Base-by-base conservation (phyloP, 768 basidiomycete species). In the Boletus rubescentipes region DNA sequence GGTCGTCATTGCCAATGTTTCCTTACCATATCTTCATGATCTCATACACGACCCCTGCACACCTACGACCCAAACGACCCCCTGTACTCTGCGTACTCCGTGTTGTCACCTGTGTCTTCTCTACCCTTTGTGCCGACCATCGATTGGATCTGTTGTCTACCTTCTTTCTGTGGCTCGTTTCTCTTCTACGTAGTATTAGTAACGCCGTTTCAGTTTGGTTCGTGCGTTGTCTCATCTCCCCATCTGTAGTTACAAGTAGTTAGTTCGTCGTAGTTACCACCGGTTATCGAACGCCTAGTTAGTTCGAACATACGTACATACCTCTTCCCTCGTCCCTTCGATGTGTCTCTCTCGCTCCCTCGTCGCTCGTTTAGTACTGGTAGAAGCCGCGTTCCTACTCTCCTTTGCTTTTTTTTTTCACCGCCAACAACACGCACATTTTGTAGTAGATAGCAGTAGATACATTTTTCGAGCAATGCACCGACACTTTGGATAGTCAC, bases 401-500 rank as follows among this genome's bases (percentile, higher is more conserved):
- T 26, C 26, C 26, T 26, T 26, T 3, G 4, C 8, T 18, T 46
- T 37, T 26, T 21, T 12, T 29, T 37, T 21, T 3, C 12, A 23
- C 8, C 39, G 21, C 9, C 53, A 34, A 21, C 43, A n/a, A 44
- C 54, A 65, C 53, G 51, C 55, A 59, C 49, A 67, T 36, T 57
- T 59, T 65, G 65, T 72, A 70, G 71, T 70, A 70, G 71, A 71
- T 70, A 71, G 61, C 51, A 71, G 69, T 71, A 71, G 71, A 71
- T 72, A 72, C 63, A 69, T 26, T 58, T 44, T 44, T 48, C 54
- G 55, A 63, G 61, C 64, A 61, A 66, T 55, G 59, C 59, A 66
- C 57, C 20, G 35, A 54, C 49, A 51, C 31, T 59, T n/a, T 57
- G 60, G 58, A 68, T 63, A 68, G 53, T 50, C 20, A 38, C 18